phyloP scores from a whole-genome alignment of 2,329 filamentous ascomycete genomes.

The Akanthomyces muscarius region DNA sequence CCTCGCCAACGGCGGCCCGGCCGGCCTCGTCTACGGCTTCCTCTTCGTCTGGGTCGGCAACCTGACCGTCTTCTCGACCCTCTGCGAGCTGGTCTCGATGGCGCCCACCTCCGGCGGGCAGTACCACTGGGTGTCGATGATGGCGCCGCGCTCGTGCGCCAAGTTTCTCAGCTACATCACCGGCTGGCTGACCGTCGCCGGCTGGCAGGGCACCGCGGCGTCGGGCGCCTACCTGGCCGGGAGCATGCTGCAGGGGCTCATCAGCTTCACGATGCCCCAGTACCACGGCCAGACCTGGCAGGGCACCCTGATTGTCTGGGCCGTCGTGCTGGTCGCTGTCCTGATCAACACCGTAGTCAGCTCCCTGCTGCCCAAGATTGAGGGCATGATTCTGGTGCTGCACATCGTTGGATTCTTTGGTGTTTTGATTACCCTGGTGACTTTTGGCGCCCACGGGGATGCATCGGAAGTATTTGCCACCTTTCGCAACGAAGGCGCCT shows the following conservation, averaged over 20 bases:
- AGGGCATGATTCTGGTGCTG: constrained; percentile 38
- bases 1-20: constrained; percentile 48
- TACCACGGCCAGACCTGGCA: constrained; percentile 32
- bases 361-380: constrained; percentile 33
- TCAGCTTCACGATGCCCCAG: constrained; percentile 36
- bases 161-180: constrained; percentile 51
- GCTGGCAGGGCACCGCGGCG: constrained; percentile 37
- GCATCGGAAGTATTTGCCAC: constrained; percentile 27
- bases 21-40: constrained; percentile 50
- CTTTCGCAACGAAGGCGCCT: constrained; percentile 13
- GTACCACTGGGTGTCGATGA: constrained; percentile 57
- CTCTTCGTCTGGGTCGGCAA: constrained; percentile 45
- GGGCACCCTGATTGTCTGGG: constrained; percentile 31
- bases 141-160: constrained; percentile 43
- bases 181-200: constrained; percentile 48
- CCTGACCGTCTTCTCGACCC: constrained; percentile 38
- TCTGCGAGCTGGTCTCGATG: constrained; percentile 42
- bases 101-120: constrained; percentile 52
- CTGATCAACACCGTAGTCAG: constrained; percentile 34
- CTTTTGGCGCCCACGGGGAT: constrained; percentile 26
- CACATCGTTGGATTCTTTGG: constrained; percentile 45
- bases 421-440: constrained; percentile 34
- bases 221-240: constrained; percentile 41
- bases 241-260: constrained; percentile 44
- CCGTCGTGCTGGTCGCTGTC: constrained; percentile 39